Conservation (phyloP, 306 rosid species). For the Canavalia gladiata region DNA sequence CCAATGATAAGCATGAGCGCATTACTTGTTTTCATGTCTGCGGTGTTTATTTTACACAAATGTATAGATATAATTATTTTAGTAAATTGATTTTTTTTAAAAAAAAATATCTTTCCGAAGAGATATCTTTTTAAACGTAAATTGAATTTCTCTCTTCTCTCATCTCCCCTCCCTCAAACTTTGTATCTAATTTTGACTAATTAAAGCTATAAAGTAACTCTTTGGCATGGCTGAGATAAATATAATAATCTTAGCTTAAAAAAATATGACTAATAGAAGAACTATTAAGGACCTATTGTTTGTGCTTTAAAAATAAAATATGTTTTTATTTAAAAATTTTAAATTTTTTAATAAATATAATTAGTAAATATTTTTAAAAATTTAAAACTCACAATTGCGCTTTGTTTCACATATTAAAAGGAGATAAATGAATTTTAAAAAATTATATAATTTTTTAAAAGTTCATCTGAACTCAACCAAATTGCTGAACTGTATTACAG, state of each 20-base stretch:
- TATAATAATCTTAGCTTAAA: slow-evolving; percentile 7
- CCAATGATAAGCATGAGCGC: neutral
- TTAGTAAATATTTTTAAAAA: neutral
- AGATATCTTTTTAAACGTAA: too few species aligned
- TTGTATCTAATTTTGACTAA: too few species aligned
- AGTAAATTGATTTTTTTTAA: neutral
- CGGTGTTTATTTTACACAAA: too few species aligned
- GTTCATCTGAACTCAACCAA: neutral
- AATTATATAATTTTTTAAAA: neutral
- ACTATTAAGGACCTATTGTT: neutral
- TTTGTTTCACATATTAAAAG: neutral
- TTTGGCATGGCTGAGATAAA: neutral
- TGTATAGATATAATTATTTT: too few species aligned
- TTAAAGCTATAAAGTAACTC: neutral
- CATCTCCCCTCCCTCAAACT: too few species aligned
- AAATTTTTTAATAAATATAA: too few species aligned
- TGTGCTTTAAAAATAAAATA: neutral
- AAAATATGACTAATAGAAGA: neutral
- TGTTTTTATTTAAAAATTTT: too few species aligned
- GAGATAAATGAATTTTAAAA: neutral
- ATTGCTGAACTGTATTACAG: neutral
- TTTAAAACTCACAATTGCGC: neutral
- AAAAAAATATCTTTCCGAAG: too few species aligned
- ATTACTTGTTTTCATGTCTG: too few species aligned
- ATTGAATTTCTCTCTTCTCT: too few species aligned